Evolutionary conservation across 495 filamentous ascomycete genomes (phyloP).

Genomic region (Penicillium maclennaniae): DNA sequence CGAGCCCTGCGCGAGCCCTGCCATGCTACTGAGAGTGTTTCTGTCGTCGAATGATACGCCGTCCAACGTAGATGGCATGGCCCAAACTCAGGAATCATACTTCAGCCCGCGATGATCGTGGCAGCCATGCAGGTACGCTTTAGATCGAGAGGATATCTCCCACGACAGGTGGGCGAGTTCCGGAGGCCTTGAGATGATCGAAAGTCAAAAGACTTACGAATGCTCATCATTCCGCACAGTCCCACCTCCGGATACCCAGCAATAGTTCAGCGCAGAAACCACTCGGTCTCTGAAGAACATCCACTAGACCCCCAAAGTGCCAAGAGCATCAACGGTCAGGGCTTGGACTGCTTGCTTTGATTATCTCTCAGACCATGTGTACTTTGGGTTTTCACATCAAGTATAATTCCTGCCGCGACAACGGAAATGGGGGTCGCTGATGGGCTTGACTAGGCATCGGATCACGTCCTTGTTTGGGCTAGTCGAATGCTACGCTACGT

Average conservation of each 20-base stretch:
- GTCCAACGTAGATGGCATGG: neutral
- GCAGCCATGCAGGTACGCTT: constrained; percentile 9
- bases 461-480: neutral
- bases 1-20: neutral
- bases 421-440: neutral
- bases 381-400: neutral
- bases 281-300: neutral
- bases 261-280: neutral
- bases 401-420: neutral
- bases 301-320: neutral
- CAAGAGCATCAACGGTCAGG: neutral
- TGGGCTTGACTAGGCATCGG: neutral
- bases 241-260: neutral
- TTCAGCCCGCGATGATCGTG: constrained; percentile 2
- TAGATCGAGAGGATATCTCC: constrained; percentile 1
- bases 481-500: constrained; percentile 1
- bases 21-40: neutral
- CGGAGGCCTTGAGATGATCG: neutral
- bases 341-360: neutral
- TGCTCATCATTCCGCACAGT: neutral
- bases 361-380: neutral
- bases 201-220: neutral
- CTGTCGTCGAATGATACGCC: neutral
- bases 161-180: neutral
- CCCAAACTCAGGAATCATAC: neutral